Evolutionary conservation across 2,329 filamentous ascomycete genomes (phyloP).

Genomic region (Rutstroemia sp.): DNA sequence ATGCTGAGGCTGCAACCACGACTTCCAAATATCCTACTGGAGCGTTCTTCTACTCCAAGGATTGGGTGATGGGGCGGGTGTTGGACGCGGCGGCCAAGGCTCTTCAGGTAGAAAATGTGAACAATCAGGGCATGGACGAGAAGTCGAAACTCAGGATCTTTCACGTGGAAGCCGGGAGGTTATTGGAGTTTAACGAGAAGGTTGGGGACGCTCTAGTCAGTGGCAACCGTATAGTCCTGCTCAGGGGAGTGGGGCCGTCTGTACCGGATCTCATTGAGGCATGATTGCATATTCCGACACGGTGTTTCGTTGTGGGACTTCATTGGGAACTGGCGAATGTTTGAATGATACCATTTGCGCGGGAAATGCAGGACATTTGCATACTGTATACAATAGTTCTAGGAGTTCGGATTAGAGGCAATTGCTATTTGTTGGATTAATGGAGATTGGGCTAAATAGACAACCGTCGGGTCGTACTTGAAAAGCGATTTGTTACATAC

Average conservation of each 20-base stretch:
- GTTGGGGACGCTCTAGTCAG: constrained; percentile 64
- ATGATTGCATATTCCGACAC: constrained; percentile 2
- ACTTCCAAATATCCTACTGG: constrained; percentile 76
- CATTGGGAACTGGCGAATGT: neutral
- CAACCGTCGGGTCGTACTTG: neutral
- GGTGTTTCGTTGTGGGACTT: neutral
- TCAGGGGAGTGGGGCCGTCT: constrained; percentile 78
- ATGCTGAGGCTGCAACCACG: constrained; percentile 81
- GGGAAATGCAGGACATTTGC: neutral
- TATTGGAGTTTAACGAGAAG: constrained; percentile 85
- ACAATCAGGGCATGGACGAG: constrained; percentile 70
- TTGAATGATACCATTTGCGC: constrained; percentile 7
- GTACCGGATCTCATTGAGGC: constrained; percentile 60
- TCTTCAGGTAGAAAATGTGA: constrained; percentile 75
- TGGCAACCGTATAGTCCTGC: constrained; percentile 83
- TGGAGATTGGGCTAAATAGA: neutral
- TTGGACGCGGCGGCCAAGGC: constrained; percentile 71
- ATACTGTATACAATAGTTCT: neutral
- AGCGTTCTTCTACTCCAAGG: constrained; percentile 70
- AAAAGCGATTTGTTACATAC: neutral
- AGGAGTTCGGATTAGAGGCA: constrained; percentile 1
- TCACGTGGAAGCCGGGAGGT: constrained; percentile 80
- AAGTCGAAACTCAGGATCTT: constrained; percentile 79
- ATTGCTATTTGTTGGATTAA: neutral
- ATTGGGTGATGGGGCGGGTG: constrained; percentile 85